Evolutionary conservation across 345 rosid species (phyloP), one percentile per base, ranked within the genome.

Genomic region (Balakata baccata): DNA sequence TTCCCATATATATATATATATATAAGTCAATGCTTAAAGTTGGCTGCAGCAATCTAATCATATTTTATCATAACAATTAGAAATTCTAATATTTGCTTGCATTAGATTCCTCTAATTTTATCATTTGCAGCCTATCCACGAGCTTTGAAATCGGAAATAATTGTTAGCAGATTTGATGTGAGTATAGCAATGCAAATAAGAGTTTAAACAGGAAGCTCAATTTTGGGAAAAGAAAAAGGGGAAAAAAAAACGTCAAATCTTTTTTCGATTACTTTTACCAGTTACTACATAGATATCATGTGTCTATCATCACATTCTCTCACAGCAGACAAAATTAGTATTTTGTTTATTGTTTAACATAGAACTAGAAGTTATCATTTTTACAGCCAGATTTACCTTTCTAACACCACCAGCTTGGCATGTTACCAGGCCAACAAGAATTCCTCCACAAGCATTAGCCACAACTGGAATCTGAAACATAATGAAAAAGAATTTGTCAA

Each of bases 371-470:
- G 23, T 4, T 38, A 29, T 25, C 22, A 64, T 25, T 73, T 64
- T 23, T 10, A 66, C 18, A 11, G 34, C 41, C 29, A 47, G 12
- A 16, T 74, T 71, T 86, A 88, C 99, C 99, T 95, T 95, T 83
- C 94, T 87, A 74, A 95, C 97, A 46, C 99, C 99, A 79, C 99
- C 98, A 7, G 98, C 99, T 64, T 86, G 79, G 86, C 93, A 91
- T 73, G 99, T 95, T 50, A 95, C 89, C 23, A 95, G 85, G 68
- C 99, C 99, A 71, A 95, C 99, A 52, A 95, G 98, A 76, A 95
- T 95, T 53, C 99, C 99, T 53, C 98, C 97, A 45, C 92, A 85
- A 3, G 99, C 90, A 84, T 95, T 95, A 66, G 81, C 76, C 69
- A 89, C 63, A 68, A 95, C 89, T 12, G 98, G 98, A 74, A 95